Conservation (phyloP, 495 filamentous ascomycete genomes). For the Delitschia confertaspora region DNA sequence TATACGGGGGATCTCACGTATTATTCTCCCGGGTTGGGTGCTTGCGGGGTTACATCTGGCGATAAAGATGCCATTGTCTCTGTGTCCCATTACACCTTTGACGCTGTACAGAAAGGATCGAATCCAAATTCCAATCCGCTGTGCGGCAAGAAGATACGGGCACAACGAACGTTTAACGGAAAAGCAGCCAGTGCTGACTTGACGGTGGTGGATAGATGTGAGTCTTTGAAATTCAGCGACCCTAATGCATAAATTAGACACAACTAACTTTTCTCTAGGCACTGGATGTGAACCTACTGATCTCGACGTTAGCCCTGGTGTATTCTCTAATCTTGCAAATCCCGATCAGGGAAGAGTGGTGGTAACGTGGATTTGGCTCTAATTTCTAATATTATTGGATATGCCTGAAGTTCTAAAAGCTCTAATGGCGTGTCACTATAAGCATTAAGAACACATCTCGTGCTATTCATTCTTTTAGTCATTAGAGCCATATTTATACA, state of each 20-base stretch:
- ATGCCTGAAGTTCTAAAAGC: too few species aligned
- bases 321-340: slow-evolving; percentile 54
- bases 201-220: slow-evolving; percentile 67
- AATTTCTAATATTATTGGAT: background rate
- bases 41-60: slow-evolving; percentile 54
- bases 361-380: slow-evolving; percentile 62
- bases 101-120: slow-evolving; percentile 45
- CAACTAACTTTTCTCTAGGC: slow-evolving; percentile 21
- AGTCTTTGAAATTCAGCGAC: slow-evolving; percentile 3
- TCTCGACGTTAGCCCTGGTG: slow-evolving; percentile 54
- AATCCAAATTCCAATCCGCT: slow-evolving; percentile 64
- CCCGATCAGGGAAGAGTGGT: slow-evolving; percentile 48
- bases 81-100: slow-evolving; percentile 58
- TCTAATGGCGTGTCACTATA: too few species aligned
- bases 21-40: slow-evolving; percentile 58
- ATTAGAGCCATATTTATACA: too few species aligned
- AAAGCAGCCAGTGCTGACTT: slow-evolving; percentile 48
- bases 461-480: too few species aligned
- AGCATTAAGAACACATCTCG: too few species aligned
- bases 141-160: slow-evolving; percentile 56
- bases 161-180: slow-evolving; percentile 40
- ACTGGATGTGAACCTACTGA: slow-evolving; percentile 54
- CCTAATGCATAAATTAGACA: background rate
- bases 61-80: slow-evolving; percentile 52
- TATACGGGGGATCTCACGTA: slow-evolving; percentile 64